Conservation (phyloP, 805 yeast genomes). For the Danielozyma ontarioensis region DNA sequence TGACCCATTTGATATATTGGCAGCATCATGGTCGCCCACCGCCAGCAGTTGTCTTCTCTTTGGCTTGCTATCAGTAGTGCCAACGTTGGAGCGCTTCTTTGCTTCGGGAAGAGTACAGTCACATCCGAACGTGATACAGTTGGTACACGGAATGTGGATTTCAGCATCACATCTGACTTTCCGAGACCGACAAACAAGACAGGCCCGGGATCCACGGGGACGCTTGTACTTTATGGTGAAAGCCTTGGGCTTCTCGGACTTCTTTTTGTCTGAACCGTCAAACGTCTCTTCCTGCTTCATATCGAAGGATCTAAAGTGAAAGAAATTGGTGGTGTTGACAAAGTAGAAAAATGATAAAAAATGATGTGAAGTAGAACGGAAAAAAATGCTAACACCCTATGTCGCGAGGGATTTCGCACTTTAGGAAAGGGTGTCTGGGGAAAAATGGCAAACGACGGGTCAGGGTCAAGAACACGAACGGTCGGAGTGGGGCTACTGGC, state of each 20-base stretch:
- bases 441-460: too few species aligned
- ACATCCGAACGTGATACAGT: conserved; percentile 67
- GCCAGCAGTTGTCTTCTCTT: conserved; percentile 6
- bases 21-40: background rate
- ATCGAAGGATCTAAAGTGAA: background rate
- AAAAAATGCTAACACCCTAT: background rate
- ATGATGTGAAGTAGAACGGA: background rate
- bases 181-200: conserved; percentile 71
- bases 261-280: background rate
- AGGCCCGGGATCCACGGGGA: conserved; percentile 66
- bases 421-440: too few species aligned
- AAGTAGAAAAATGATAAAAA: background rate
- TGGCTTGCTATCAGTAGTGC: conserved; percentile 12
- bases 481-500: too few species aligned
- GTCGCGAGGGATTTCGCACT: too few species aligned
- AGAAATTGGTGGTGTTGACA: background rate
- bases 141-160: conserved; percentile 48
- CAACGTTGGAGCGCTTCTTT: conserved; percentile 34
- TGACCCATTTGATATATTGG: too few species aligned
- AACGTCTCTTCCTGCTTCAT: conserved; percentile 2
- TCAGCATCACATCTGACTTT: conserved; percentile 79
- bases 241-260: conserved; percentile 32
- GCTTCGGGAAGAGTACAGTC: conserved; percentile 66
- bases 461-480: too few species aligned
- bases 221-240: conserved; percentile 44